Percentiles rank a stretch among this genome's conserved stretches.
Conservation (phyloP, 176 grass and related monocot genomes). For the Carex scoparia region DNA sequence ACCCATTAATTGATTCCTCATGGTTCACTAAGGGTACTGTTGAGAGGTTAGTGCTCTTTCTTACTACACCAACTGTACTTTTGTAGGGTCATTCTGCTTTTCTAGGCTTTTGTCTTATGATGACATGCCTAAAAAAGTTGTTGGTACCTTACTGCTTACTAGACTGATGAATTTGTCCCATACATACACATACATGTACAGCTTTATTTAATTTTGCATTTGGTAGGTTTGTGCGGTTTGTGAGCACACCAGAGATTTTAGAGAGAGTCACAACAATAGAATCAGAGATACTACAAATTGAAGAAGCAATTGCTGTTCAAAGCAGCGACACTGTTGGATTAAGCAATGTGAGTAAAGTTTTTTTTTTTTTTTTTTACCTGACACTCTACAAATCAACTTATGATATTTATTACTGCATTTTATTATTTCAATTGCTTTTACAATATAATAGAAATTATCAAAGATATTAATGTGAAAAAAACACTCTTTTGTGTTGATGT, state of each 20-base stretch:
- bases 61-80: background rate
- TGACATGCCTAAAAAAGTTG: background rate
- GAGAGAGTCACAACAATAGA: constrained; percentile 89
- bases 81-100: constrained; percentile 15
- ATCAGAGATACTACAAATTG: constrained; percentile 89
- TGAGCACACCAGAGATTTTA: constrained; percentile 93
- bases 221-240: constrained; percentile 87
- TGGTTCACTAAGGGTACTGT: constrained; percentile 86
- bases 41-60: constrained; percentile 48
- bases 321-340: constrained; percentile 57
- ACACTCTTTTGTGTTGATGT: constrained; percentile 17
- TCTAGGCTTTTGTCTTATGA: background rate
- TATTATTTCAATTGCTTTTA: background rate
- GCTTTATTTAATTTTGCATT: background rate
- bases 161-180: background rate
- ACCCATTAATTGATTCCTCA: constrained; percentile 26
- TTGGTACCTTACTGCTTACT: background rate
- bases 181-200: background rate
- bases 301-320: constrained; percentile 80
- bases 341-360: constrained; percentile 40
- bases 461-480: background rate
- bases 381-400: background rate
- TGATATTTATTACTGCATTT: constrained; percentile 4
- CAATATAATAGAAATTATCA: background rate
- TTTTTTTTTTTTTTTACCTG: background rate